Base-by-base conservation (phyloP, 1,284 basidiomycete species). In the Inonotus hispidus region DNA sequence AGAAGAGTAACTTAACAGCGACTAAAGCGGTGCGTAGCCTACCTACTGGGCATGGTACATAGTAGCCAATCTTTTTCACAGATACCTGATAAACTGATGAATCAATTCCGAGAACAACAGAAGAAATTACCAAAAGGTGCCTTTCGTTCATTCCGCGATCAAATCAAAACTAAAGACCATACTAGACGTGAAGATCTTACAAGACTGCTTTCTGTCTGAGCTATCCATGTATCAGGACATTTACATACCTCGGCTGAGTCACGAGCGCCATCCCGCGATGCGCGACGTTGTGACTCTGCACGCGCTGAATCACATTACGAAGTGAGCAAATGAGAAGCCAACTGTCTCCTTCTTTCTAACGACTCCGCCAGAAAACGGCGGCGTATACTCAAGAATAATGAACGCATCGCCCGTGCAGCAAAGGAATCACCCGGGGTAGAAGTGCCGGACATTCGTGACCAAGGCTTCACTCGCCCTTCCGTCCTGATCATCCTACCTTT, bases 391-490 rank as follows among this genome's bases (percentile, higher is more conserved):
- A 95, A 95, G 71, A 97, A 96, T 73, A 98, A 98, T 70, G 94
- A 98, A 67, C 86, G 87, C 52, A 80, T 98, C 13, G 82, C 89
- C 0, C 82, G 87, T 65, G 83, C 84, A 3, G 72, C 79, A 1
- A 83, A 90, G 74, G 70, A 79, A 14, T 75, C 78, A 62, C 73
- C 78, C 39, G 71, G 79, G 6, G 73, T 76, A 2, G 75, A 83
- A 45, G 77, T 80, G 5, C 82, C 83, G 6, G 63, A 68, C 6
- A 83, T 93, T 6, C 90, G 93, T 73, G 96, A 99, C 71, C 96
- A 98, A 80, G 95, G 96, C 23, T 99, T 98, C 75, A 98, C 95
- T 1, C 89, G 97, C 7, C 96, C 97, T 21, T 96, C 96, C 45
- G 81, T 97, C 11, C 88, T 99, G 56, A 77, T 99, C 61, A 84